Evolutionary conservation across 495 filamentous ascomycete genomes (phyloP).

Genomic region (Cetradonia linearis): DNA sequence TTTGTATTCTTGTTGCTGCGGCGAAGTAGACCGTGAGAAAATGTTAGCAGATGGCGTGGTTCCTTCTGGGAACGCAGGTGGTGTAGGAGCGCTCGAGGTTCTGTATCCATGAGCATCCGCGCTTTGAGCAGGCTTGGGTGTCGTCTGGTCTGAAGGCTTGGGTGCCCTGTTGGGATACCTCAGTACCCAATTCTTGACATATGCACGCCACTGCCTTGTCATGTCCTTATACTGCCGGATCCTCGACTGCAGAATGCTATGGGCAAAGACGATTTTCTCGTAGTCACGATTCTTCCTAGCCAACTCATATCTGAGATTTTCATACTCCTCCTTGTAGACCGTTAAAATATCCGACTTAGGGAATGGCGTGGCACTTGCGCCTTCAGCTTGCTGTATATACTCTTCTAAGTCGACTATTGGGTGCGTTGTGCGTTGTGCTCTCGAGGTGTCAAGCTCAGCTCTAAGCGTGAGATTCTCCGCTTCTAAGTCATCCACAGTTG

Average conservation of each 20-base stretch:
- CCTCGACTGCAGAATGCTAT: conserved; percentile 19
- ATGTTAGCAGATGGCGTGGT: neutral
- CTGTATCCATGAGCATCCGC: neutral
- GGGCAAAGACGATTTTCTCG: conserved; percentile 17
- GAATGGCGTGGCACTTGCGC: neutral
- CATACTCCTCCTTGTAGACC: conserved; percentile 6
- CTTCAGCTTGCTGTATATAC: neutral
- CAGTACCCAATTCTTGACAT: conserved; percentile 23
- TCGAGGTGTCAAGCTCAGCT: conserved; percentile 24
- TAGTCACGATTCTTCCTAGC: conserved; percentile 15
- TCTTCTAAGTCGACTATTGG: too few relatives aligned
- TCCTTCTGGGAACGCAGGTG: conserved; percentile 6
- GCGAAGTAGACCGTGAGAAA: conserved; percentile 8
- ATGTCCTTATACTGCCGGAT: conserved; percentile 22
- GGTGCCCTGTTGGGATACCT: conserved; percentile 10
- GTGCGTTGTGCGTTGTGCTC: neutral
- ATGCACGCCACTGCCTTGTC: conserved; percentile 27
- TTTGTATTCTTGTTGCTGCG: neutral
- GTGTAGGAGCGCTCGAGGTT: conserved; percentile 3
- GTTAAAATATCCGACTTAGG: neutral
- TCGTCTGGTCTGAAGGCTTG: neutral
- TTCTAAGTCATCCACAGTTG: conserved; percentile 12
- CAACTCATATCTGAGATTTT: conserved; percentile 9
- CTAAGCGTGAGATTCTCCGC: conserved; percentile 18
- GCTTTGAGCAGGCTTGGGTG: neutral